These are phyloP conservation scores for Pigoraptor vietnamica DNA, from an alignment of 78 protist species.

Conservation along the genomic window DNA sequence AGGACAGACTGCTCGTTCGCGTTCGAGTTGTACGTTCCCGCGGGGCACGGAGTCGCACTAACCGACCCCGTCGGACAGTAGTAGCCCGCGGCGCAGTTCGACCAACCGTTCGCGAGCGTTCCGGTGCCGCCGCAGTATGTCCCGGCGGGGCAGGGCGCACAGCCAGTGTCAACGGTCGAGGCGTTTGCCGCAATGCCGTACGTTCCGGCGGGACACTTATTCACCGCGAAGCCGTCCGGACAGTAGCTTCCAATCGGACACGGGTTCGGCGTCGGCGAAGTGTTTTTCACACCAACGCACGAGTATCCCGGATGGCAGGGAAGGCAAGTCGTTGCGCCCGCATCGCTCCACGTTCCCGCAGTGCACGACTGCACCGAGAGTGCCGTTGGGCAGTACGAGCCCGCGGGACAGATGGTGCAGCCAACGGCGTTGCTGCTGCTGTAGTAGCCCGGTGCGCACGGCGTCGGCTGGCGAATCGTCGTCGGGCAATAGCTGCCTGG, in stretches of 20 bases:
- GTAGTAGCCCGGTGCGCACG: not conserved
- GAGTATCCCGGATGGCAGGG: not conserved
- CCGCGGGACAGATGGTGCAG: slow-evolving; percentile 5
- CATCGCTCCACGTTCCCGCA: not conserved
- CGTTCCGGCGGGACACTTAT: slow-evolving; percentile 22
- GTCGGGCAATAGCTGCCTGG: not conserved
- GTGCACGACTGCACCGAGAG: not conserved
- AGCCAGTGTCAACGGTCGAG: not conserved
- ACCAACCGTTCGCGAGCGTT: not conserved
- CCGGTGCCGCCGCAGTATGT: not conserved
- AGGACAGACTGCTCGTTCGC: not conserved
- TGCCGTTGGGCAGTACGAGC: not conserved
- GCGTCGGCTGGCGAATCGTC: not conserved
- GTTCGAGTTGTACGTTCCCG: not conserved
- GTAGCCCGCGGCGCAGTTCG: slow-evolving; percentile 36
- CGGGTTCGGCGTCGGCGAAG: not conserved
- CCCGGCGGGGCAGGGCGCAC: slow-evolving; percentile 22
- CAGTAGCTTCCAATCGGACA: slow-evolving; percentile 27
- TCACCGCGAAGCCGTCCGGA: not conserved
- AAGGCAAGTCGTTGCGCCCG: not conserved
- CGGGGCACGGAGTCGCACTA: not conserved
- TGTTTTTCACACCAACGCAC: not conserved
- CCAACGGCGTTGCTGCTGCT: not conserved
- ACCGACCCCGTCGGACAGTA: slow-evolving; percentile 20
- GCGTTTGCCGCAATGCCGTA: not conserved